phyloP scores from a whole-genome alignment of 768 basidiomycete genomes.

The Tremella mesenterica region DNA sequence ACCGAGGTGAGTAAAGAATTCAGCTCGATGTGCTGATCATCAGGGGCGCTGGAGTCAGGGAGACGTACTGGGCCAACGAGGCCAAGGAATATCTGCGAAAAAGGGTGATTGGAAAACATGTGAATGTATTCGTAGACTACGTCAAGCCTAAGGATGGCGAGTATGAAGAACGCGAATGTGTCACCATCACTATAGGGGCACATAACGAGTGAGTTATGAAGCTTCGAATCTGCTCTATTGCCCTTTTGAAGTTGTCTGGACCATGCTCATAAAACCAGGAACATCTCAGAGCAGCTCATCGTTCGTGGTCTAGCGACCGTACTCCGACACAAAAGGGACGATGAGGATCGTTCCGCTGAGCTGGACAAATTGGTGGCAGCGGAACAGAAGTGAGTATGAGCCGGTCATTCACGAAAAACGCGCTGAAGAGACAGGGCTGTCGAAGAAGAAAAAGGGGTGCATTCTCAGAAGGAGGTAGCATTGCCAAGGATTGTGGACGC shows the following conservation, averaged over 20 bases:
- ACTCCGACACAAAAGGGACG: slow-evolving; percentile 85
- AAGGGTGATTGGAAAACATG: slow-evolving; percentile 64
- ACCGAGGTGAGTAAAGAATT: slow-evolving; percentile 62
- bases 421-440: slow-evolving; percentile 54
- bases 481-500: slow-evolving; percentile 75
- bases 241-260: too few species aligned
- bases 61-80: slow-evolving; percentile 80
- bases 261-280: slow-evolving; percentile 55
- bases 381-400: slow-evolving; percentile 66
- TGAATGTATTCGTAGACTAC: slow-evolving; percentile 61
- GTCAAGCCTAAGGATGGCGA: slow-evolving; percentile 84
- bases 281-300: slow-evolving; percentile 83
- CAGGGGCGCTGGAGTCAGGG: slow-evolving; percentile 72
- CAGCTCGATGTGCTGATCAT: neutral
- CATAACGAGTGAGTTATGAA: slow-evolving; percentile 60
- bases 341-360: slow-evolving; percentile 91
- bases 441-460: slow-evolving; percentile 69
- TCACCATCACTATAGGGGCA: slow-evolving; percentile 73
- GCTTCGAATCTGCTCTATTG: neutral
- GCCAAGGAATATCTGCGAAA: slow-evolving; percentile 88
- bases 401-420: neutral
- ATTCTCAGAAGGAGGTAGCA: slow-evolving; percentile 81
- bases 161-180: slow-evolving; percentile 86
- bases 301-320: slow-evolving; percentile 86
- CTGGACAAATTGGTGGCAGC: slow-evolving; percentile 93